phyloP scores from a whole-genome alignment of 202 grass and related monocot genomes.

The Eragrostis tef region DNA sequence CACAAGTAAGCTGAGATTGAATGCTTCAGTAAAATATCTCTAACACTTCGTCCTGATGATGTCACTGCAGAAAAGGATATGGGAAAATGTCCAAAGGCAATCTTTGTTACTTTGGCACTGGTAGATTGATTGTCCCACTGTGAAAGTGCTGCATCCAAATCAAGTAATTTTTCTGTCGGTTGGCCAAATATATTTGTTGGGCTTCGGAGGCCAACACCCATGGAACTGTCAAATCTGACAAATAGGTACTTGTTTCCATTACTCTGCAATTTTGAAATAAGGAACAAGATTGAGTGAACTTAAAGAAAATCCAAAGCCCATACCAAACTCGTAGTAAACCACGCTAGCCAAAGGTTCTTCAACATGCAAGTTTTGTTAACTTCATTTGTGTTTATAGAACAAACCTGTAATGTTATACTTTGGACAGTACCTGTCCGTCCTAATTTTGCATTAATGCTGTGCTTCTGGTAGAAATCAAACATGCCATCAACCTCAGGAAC shows the following conservation, averaged over 20 bases:
- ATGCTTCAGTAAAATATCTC: slow-evolving; percentile 63
- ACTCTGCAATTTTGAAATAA: slow-evolving; percentile 46
- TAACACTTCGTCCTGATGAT: slow-evolving; percentile 48
- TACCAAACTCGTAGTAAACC: not conserved
- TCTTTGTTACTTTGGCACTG: slow-evolving; percentile 43
- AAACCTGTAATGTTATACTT: slow-evolving; percentile 51
- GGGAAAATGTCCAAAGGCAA: slow-evolving; percentile 64
- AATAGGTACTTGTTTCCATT: slow-evolving; percentile 25
- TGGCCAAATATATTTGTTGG: slow-evolving; percentile 62
- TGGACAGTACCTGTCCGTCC: slow-evolving; percentile 46
- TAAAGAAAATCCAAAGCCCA: not conserved
- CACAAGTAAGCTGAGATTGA: slow-evolving; percentile 58
- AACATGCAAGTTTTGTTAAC: not conserved
- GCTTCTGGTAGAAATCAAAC: slow-evolving; percentile 58
- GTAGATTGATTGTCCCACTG: slow-evolving; percentile 51
- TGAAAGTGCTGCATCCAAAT: slow-evolving; percentile 55
- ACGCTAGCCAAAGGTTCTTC: not conserved
- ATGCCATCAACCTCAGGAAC: slow-evolving; percentile 49
- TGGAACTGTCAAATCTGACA: slow-evolving; percentile 55
- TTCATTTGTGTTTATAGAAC: slow-evolving; percentile 21
- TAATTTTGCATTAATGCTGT: slow-evolving; percentile 56
- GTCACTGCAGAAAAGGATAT: slow-evolving; percentile 59
- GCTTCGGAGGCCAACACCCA: slow-evolving; percentile 52
- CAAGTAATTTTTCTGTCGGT: slow-evolving; percentile 50
- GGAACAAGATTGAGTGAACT: slow-evolving; percentile 11